A percentile compares a stretch with the other conserved stretches of the same genome.
Evolutionary conservation across 495 filamentous ascomycete genomes (phyloP).

Genomic region (Penicillium chermesinum): DNA sequence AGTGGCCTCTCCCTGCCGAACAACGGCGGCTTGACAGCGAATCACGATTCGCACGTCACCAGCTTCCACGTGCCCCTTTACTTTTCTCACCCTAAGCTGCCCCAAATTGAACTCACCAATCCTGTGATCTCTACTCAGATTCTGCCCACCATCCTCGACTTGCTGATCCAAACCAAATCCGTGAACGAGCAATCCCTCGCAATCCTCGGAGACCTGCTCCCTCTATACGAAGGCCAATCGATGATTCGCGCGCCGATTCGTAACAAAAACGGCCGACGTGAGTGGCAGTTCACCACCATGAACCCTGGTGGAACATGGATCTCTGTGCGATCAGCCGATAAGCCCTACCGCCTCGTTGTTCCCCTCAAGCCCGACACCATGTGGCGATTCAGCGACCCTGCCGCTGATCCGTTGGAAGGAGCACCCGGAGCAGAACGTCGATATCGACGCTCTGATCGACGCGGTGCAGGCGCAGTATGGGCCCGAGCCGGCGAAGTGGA

Average conservation of each 20-base stretch:
- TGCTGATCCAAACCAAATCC: constrained; percentile 32
- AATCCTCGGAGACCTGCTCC: constrained; percentile 27
- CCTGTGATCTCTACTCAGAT: constrained; percentile 33
- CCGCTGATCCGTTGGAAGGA: constrained; percentile 26
- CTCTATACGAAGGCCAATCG: constrained; percentile 40
- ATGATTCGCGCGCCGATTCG: constrained; percentile 23
- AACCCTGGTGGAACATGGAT: constrained; percentile 38
- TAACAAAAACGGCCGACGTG: constrained; percentile 15
- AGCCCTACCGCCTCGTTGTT: constrained; percentile 33
- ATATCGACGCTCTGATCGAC: constrained; percentile 18
- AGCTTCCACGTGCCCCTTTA: constrained; percentile 39
- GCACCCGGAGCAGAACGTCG: constrained; percentile 14
- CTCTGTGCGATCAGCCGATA: constrained; percentile 28
- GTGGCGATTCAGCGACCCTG: constrained; percentile 32
- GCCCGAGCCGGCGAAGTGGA: constrained; percentile 28
- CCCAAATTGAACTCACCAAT: constrained; percentile 27
- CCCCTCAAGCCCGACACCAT: constrained; percentile 30
- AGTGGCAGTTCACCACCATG: constrained; percentile 40
- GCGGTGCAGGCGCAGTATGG: constrained; percentile 22
- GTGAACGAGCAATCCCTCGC: constrained; percentile 18
- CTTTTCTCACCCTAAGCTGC: constrained; percentile 36
- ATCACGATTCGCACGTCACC: constrained; percentile 33
- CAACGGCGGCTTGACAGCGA: constrained; percentile 26
- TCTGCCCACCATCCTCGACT: constrained; percentile 39
- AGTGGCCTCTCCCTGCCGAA: constrained; percentile 32